phyloP scores from a whole-genome alignment of 345 rosid species.

The Lumnitzera racemosa region DNA sequence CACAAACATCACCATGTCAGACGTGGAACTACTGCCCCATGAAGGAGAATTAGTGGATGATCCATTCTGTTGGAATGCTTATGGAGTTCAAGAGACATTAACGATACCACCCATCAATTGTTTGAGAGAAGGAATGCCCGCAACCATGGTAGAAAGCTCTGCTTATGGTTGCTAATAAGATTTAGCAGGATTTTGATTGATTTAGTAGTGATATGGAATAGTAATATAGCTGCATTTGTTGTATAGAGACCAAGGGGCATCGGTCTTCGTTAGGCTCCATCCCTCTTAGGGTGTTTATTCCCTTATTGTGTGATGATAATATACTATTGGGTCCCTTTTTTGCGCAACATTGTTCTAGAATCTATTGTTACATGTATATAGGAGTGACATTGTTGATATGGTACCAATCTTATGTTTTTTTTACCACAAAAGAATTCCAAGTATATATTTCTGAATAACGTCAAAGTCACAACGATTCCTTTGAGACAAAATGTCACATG shows the following conservation, averaged over 20 bases:
- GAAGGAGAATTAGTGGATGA: constrained; percentile 88
- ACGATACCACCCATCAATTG: constrained; percentile 84
- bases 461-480: too few relatives aligned
- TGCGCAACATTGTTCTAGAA: constrained; percentile 8
- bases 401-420: neutral
- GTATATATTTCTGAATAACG: too few relatives aligned
- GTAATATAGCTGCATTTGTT: neutral
- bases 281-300: constrained; percentile 53
- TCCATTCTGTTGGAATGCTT: constrained; percentile 98
- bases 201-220: neutral
- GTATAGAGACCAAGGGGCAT: too few relatives aligned
- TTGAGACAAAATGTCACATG: too few relatives aligned
- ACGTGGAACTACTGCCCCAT: constrained; percentile 81
- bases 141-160: constrained; percentile 25
- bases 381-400: neutral
- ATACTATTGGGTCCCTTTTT: constrained; percentile 10
- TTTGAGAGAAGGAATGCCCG: constrained; percentile 68
- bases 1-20: constrained; percentile 83
- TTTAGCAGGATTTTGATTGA: neutral
- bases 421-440: too few relatives aligned
- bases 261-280: constrained; percentile 32
- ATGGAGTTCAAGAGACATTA: constrained; percentile 68
- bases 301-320: constrained; percentile 66
- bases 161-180: constrained; percentile 27
- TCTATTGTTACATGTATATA: constrained; percentile 1